Conservation (phyloP, 2,329 filamentous ascomycete genomes). For the Helminthosporium solani region DNA sequence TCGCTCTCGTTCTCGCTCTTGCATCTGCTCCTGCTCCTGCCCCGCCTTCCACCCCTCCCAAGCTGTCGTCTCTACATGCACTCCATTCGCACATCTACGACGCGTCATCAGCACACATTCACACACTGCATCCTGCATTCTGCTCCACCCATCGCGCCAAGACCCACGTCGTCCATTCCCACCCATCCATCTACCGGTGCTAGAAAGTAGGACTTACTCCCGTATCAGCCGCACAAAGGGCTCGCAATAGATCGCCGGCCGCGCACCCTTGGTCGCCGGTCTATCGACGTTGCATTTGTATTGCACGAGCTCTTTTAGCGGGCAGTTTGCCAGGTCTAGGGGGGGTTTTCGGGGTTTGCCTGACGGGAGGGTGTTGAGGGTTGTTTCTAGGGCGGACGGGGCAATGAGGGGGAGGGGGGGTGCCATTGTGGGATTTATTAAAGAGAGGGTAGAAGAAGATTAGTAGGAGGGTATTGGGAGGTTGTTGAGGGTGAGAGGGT, state of each 20-base stretch:
- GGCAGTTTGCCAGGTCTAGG: conserved; percentile 56
- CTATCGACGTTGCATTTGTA: conserved; percentile 60
- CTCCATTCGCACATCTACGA: conserved; percentile 52
- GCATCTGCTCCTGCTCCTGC: conserved; percentile 15
- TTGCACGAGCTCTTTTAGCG: conserved; percentile 61
- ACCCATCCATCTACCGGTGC: background rate
- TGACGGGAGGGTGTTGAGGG: conserved; percentile 53
- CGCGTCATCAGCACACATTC: background rate
- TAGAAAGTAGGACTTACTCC: conserved; percentile 47
- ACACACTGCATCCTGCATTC: background rate
- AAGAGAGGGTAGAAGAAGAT: conserved; percentile 1
- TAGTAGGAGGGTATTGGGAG: too few relatives aligned
- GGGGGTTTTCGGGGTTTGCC: conserved; percentile 56
- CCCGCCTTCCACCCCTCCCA: conserved; percentile 54
- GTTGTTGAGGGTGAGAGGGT: conserved; percentile 3
- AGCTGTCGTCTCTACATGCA: conserved; percentile 63
- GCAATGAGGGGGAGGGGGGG: conserved; percentile 57
- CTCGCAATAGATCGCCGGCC: conserved; percentile 52
- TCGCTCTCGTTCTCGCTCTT: background rate
- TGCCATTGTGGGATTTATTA: conserved; percentile 50
- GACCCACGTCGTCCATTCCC: conserved; percentile 12
- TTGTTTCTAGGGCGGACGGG: conserved; percentile 52
- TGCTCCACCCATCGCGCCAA: conserved; percentile 18
- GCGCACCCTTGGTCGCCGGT: conserved; percentile 33
- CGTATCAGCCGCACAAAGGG: conserved; percentile 61